These are phyloP conservation scores for Solanum chilense DNA, from an alignment of 257 asterid genomes.

Conservation along the genomic window DNA sequence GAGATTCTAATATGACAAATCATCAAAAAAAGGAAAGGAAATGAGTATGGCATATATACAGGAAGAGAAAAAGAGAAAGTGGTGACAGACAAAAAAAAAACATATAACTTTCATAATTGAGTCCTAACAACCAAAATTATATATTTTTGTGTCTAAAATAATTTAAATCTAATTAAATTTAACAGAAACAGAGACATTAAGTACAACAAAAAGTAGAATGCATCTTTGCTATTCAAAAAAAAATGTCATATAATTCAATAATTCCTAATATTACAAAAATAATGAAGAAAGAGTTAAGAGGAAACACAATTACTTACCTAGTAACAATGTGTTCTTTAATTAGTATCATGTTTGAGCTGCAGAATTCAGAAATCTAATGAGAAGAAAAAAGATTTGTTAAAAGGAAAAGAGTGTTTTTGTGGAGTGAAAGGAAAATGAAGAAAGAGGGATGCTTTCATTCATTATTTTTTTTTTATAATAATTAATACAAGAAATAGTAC, in stretches of 20 bases:
- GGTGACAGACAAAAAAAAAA: background rate
- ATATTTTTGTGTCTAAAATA: background rate
- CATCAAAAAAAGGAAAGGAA: background rate
- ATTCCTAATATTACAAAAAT: background rate
- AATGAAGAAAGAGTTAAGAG: background rate
- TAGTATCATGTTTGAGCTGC: background rate
- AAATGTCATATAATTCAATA: background rate
- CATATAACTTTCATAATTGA: background rate
- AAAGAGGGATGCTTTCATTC: background rate
- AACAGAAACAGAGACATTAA: background rate
- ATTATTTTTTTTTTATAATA: too few species aligned
- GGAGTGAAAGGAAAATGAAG: slow-evolving; percentile 10
- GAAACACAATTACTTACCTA: background rate
- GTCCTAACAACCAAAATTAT: background rate
- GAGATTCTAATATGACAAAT: slow-evolving; percentile 19
- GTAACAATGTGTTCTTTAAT: background rate
- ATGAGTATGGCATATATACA: background rate
- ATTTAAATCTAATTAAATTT: background rate
- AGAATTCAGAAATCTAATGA: background rate
- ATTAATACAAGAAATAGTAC: background rate
- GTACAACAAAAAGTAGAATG: background rate
- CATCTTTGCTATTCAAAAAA: background rate
- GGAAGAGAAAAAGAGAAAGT: background rate
- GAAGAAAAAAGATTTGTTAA: background rate
- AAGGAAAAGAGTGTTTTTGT: background rate